Evolutionary conservation across 495 filamentous ascomycete species (phyloP).

Genomic region (Niebla homalea): DNA sequence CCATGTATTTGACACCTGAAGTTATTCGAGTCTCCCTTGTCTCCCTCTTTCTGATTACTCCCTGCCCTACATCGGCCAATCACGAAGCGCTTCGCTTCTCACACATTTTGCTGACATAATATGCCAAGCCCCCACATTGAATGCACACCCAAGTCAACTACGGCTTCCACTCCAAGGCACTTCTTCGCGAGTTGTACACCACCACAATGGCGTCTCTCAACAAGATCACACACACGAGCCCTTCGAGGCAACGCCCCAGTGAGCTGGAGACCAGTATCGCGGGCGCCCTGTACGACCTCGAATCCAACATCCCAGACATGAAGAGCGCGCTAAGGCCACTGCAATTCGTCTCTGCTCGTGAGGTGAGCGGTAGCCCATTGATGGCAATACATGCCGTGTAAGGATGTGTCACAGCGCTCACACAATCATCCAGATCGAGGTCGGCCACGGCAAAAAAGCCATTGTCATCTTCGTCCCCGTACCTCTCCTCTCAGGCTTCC

Average conservation of each 20-base stretch:
- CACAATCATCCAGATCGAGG: conserved; percentile 73
- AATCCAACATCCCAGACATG: conserved; percentile 95
- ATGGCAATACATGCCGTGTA: neutral
- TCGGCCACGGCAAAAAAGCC: conserved; percentile 99
- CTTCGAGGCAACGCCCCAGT: conserved; percentile 81
- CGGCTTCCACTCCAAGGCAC: neutral
- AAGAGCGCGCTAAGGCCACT: conserved; percentile 83
- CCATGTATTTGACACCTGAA: no score
- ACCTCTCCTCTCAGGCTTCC: conserved; percentile 86
- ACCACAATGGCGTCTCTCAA: conserved; percentile 16
- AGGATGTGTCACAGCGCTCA: neutral
- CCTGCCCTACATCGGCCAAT: conserved; percentile 3
- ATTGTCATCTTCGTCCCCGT: conserved; percentile 99
- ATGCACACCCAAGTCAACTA: neutral
- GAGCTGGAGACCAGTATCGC: conserved; percentile 93
- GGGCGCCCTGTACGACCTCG: conserved; percentile 89
- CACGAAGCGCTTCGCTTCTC: neutral
- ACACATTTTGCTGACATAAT: neutral
- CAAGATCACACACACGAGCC: conserved; percentile 83
- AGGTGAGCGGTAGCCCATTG: conserved; percentile 62
- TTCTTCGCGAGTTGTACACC: conserved; percentile 1
- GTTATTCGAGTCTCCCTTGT: no score
- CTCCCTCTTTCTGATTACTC: no score
- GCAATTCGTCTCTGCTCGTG: conserved; percentile 92
- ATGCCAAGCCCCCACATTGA: conserved; percentile 6